phyloP scores from a whole-genome alignment of 2,329 filamentous ascomycete genomes.

The Trichoderma sp. region DNA sequence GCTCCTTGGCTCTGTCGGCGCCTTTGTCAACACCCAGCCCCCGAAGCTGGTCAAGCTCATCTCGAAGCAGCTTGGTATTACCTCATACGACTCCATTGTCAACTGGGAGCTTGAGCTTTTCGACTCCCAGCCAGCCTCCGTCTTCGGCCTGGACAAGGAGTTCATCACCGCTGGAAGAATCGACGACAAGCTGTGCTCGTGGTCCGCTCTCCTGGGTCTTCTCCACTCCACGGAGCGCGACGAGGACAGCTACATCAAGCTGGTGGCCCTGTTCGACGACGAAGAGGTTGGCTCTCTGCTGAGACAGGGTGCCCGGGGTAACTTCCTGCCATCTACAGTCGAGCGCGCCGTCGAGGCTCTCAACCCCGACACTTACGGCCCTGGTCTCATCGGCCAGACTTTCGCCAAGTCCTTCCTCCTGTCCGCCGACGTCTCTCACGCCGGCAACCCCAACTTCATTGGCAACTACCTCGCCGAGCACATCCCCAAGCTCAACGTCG shows the following conservation, averaged over 20 bases:
- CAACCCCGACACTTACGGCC: constrained; percentile 55
- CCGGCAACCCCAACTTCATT: constrained; percentile 92
- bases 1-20: constrained; percentile 61
- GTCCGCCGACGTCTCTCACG: constrained; percentile 90
- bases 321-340: constrained; percentile 80
- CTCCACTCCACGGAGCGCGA: constrained; percentile 59
- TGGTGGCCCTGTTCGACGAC: constrained; percentile 94
- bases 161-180: constrained; percentile 95
- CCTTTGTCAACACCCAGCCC: constrained; percentile 83
- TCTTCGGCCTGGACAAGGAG: constrained; percentile 84
- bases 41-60: constrained; percentile 83
- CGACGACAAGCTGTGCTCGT: constrained; percentile 97
- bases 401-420: constrained; percentile 92
- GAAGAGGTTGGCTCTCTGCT: constrained; percentile 93
- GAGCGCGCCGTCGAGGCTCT: constrained; percentile 77
- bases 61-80: constrained; percentile 71
- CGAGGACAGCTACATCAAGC: constrained; percentile 72
- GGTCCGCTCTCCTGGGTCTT: constrained; percentile 83
- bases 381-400: constrained; percentile 72
- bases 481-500: constrained; percentile 84
- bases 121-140: constrained; percentile 81
- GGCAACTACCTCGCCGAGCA: constrained; percentile 82
- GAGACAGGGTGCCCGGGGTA: constrained; percentile 84
- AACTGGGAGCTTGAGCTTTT: constrained; percentile 98
- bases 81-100: constrained; percentile 71